Percentiles rank a stretch among this genome's conserved stretches.
Evolutionary conservation across 2,329 filamentous ascomycete genomes (phyloP).

Genomic region (Botrytis medusae): DNA sequence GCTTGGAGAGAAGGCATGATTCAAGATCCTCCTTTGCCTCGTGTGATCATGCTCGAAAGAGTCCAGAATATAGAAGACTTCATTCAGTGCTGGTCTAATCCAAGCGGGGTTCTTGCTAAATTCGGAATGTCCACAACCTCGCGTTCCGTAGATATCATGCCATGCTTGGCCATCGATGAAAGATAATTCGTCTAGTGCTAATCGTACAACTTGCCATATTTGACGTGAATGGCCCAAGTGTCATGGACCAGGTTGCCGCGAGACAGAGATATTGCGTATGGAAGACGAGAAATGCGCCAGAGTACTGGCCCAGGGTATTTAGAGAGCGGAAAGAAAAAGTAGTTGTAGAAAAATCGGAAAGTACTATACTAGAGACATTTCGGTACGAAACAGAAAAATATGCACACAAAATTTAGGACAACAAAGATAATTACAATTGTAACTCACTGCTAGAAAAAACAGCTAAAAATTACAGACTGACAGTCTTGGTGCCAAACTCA

Average conservation of each 20-base stretch:
- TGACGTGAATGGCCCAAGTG: not conserved
- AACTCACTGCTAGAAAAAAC: not conserved
- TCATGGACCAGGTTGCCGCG: not conserved
- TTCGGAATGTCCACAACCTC: not conserved
- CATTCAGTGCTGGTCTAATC: not conserved
- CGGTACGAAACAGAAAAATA: not conserved
- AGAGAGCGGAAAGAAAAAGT: not conserved
- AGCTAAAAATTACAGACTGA: not conserved
- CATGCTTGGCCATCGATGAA: not conserved
- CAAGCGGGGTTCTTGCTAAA: not conserved
- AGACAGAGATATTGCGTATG: not conserved
- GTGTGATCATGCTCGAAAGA: slow-evolving; percentile 28
- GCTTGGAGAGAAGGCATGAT: slow-evolving; percentile 37
- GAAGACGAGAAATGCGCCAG: not conserved
- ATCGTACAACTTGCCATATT: not conserved
- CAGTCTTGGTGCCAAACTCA: not conserved
- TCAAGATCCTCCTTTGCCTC: slow-evolving; percentile 34
- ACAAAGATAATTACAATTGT: not conserved
- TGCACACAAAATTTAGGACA: not conserved
- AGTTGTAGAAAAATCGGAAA: not conserved
- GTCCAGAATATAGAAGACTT: not conserved
- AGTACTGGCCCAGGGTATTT: not conserved
- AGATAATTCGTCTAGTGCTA: not conserved
- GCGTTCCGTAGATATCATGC: not conserved
- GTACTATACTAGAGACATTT: not conserved